Percentiles rank a stretch among this genome's conserved stretches.
These are phyloP conservation scores for Paramecium biaurelia DNA, from an alignment of 73 alveolate species.

Conservation along the genomic window DNA sequence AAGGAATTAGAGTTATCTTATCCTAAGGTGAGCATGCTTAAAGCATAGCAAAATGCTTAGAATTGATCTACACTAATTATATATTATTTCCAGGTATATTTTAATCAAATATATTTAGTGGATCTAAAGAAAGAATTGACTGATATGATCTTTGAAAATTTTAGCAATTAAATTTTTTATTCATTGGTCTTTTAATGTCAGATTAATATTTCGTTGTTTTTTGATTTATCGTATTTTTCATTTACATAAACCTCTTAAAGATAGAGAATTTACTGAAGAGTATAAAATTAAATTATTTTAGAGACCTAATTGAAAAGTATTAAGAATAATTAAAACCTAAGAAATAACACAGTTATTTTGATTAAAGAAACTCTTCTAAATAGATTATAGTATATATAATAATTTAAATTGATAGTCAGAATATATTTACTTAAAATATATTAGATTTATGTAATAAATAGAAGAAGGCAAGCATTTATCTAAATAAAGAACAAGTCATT, in stretches of 20 bases:
- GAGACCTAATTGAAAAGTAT: slow-evolving; percentile 22
- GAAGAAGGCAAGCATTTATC: slow-evolving; percentile 7
- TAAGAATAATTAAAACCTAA: slow-evolving; percentile 4
- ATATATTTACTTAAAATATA: background rate
- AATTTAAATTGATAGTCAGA: background rate
- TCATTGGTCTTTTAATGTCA: slow-evolving; percentile 79
- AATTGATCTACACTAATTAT: slow-evolving; percentile 66
- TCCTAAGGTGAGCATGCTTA: slow-evolving; percentile 69
- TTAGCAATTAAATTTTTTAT: slow-evolving; percentile 67
- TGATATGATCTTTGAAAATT: slow-evolving; percentile 54
- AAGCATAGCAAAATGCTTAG: slow-evolving; percentile 70
- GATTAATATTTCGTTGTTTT: slow-evolving; percentile 69
- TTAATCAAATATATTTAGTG: background rate
- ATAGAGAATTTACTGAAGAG: slow-evolving; percentile 17
- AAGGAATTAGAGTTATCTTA: slow-evolving; percentile 66
- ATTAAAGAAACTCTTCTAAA: slow-evolving; percentile 19
- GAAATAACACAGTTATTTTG: slow-evolving; percentile 16
- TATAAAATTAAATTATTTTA: background rate
- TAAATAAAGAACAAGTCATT: background rate
- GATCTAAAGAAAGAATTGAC: slow-evolving; percentile 37
- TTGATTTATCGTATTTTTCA: slow-evolving; percentile 63
- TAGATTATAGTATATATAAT: background rate
- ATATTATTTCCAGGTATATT: slow-evolving; percentile 65
- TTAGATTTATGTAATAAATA: background rate
- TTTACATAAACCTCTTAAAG: background rate